Evolutionary conservation across 73 alveolate genomes (phyloP).

Genomic region (Tetrahymena borealis): DNA sequence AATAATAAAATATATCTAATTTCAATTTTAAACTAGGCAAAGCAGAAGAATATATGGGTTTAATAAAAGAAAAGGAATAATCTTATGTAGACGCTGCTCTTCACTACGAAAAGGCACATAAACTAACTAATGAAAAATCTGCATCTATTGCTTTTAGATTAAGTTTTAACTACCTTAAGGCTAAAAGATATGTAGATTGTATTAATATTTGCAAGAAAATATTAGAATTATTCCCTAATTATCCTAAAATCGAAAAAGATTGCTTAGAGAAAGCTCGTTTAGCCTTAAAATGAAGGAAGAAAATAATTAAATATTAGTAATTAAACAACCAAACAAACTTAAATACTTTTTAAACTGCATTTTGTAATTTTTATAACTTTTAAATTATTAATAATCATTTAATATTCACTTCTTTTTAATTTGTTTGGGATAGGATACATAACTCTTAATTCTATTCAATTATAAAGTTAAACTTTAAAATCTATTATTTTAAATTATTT

Average conservation of each 20-base stretch:
- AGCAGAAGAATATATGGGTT: conserved; percentile 93
- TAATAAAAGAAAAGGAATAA: conserved; percentile 86
- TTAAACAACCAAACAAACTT: background rate
- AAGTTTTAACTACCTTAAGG: conserved; percentile 88
- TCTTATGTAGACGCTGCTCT: conserved; percentile 81
- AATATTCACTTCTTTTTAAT: too few species aligned
- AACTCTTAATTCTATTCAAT: too few species aligned
- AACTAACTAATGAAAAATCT: conserved; percentile 79
- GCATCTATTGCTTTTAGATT: conserved; percentile 92
- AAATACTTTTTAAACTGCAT: too few species aligned
- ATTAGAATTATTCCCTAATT: conserved; percentile 80
- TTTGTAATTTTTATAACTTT: too few species aligned
- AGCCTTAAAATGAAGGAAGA: conserved; percentile 3
- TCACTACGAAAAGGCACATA: conserved; percentile 90
- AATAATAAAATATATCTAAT: too few species aligned
- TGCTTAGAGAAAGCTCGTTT: conserved; percentile 31
- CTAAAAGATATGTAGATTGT: conserved; percentile 81
- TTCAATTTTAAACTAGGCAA: conserved; percentile 37
- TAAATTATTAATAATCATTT: too few species aligned
- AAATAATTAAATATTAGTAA: background rate
- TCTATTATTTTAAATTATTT: too few species aligned
- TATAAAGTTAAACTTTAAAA: too few species aligned
- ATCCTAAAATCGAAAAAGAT: conserved; percentile 77
- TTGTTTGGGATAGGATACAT: too few species aligned
- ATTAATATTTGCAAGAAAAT: conserved; percentile 83